phyloP scores from a whole-genome alignment of 768 basidiomycete genomes.

The Leccinum subtestaceum region DNA sequence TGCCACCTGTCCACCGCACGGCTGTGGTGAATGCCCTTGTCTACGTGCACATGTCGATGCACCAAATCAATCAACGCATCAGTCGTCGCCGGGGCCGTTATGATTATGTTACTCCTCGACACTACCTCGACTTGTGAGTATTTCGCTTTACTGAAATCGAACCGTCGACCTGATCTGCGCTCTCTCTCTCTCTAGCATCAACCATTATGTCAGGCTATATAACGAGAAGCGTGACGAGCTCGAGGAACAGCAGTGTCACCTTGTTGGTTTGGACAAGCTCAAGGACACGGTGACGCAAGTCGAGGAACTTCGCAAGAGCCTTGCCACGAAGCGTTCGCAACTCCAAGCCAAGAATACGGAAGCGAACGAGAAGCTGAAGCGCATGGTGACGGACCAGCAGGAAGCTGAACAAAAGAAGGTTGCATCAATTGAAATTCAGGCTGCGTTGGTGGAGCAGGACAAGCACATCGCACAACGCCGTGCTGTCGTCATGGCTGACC shows the following conservation, averaged over 20 bases:
- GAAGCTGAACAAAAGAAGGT: slow-evolving; percentile 98
- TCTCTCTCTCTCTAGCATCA: slow-evolving; percentile 60
- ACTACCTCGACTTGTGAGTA: slow-evolving; percentile 97
- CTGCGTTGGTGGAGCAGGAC: slow-evolving; percentile 90
- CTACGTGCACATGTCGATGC: slow-evolving; percentile 84
- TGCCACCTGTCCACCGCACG: slow-evolving; percentile 87
- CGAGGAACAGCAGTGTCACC: slow-evolving; percentile 97
- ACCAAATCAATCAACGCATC: slow-evolving; percentile 84
- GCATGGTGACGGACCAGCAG: slow-evolving; percentile 98
- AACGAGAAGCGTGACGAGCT: slow-evolving; percentile 96
- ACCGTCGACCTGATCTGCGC: slow-evolving; percentile 4
- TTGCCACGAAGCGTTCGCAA: slow-evolving; percentile 90
- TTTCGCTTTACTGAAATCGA: slow-evolving; percentile 1
- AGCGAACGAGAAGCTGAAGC: slow-evolving; percentile 95
- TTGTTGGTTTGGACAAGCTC: slow-evolving; percentile 96
- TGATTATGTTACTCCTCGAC: slow-evolving; percentile 95
- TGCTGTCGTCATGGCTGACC: slow-evolving; percentile 87
- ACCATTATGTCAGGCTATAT: slow-evolving; percentile 93
- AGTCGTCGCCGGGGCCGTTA: slow-evolving; percentile 93
- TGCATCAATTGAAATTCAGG: slow-evolving; percentile 94
- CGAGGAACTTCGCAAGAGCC: slow-evolving; percentile 91
- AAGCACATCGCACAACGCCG: slow-evolving; percentile 83
- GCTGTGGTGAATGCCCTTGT: slow-evolving; percentile 95
- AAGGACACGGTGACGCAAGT: slow-evolving; percentile 95
- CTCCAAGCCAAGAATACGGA: slow-evolving; percentile 91